Conservation (phyloP, 345 rosid species). For the Salix exigua region DNA sequence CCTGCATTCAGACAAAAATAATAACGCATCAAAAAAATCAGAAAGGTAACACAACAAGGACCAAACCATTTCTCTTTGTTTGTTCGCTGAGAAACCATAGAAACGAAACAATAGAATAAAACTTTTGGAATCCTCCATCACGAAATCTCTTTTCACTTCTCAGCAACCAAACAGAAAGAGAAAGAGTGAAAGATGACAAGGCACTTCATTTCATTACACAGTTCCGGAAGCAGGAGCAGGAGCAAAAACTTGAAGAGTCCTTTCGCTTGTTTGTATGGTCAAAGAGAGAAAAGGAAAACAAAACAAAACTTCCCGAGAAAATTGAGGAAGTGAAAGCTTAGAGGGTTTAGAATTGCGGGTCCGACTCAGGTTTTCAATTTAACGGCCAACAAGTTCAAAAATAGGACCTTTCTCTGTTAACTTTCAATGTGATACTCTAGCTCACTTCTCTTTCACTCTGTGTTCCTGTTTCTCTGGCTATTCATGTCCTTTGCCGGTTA, state of each 20-base stretch:
- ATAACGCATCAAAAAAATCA: neutral
- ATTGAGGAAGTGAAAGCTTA: neutral
- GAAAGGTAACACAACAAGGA: neutral
- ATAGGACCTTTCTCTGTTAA: slow-evolving; percentile 21
- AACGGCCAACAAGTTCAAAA: slow-evolving; percentile 2
- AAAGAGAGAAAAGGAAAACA: neutral
- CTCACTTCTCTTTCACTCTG: neutral
- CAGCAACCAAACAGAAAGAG: slow-evolving; percentile 12
- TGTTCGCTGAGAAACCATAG: slow-evolving; percentile 6
- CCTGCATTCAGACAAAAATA: slow-evolving; percentile 25
- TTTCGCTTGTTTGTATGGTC: neutral
- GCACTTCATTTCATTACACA: slow-evolving; percentile 14
- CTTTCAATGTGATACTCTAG: slow-evolving; percentile 11
- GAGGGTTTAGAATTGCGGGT: neutral
- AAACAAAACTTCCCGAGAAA: neutral
- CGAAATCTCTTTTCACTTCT: neutral
- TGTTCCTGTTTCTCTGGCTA: neutral
- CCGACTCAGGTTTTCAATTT: slow-evolving; percentile 1
- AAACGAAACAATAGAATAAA: neutral
- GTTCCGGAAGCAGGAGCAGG: neutral
- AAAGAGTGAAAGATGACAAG: slow-evolving; percentile 27
- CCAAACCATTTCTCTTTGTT: neutral
- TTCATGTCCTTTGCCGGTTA: neutral
- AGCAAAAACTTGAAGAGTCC: neutral
- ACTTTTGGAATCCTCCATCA: neutral